phyloP scores from a whole-genome alignment of 495 filamentous ascomycete genomes.

The Bathelium albidoporum region DNA sequence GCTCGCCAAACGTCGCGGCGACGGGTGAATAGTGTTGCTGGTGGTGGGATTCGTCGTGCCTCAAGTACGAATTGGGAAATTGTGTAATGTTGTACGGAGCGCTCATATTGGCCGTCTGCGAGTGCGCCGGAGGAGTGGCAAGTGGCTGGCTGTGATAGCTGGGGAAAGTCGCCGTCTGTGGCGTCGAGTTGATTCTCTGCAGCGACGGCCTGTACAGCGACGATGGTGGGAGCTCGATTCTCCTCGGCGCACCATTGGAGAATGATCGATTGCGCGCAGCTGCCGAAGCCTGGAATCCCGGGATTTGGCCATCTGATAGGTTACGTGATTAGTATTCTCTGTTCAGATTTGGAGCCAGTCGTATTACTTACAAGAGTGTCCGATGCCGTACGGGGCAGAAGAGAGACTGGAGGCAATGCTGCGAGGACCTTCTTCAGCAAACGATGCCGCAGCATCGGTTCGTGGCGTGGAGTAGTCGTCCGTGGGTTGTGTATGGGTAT shows the following conservation, averaged over 20 bases:
- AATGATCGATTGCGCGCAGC: conserved; percentile 25
- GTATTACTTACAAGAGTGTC: conserved; percentile 28
- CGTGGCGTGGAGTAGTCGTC: not conserved
- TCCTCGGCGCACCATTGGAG: conserved; percentile 21
- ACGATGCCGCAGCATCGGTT: not conserved
- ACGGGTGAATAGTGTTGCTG: conserved; percentile 20
- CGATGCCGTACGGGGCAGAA: conserved; percentile 29
- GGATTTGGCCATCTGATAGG: conserved; percentile 10
- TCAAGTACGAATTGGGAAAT: conserved; percentile 26
- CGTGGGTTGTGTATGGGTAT: not conserved
- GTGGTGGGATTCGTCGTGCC: conserved; percentile 19
- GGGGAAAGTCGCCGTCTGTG: conserved; percentile 27
- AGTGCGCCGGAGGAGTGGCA: conserved; percentile 19
- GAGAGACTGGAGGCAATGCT: conserved; percentile 13
- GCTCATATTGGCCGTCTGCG: conserved; percentile 21
- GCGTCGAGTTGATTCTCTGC: conserved; percentile 17
- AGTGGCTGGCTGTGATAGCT: conserved; percentile 27
- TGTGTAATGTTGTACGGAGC: conserved; percentile 26
- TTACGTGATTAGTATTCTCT: not conserved
- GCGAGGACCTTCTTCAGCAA: conserved; percentile 13
- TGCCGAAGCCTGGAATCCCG: conserved; percentile 25
- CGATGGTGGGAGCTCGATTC: conserved; percentile 20
- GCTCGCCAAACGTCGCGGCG: conserved; percentile 17
- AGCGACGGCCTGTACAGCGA: not conserved
- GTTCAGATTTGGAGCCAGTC: not conserved